phyloP scores from a whole-genome alignment of 2,329 filamentous ascomycete genomes.

The Sphaerostilbella broomeana region DNA sequence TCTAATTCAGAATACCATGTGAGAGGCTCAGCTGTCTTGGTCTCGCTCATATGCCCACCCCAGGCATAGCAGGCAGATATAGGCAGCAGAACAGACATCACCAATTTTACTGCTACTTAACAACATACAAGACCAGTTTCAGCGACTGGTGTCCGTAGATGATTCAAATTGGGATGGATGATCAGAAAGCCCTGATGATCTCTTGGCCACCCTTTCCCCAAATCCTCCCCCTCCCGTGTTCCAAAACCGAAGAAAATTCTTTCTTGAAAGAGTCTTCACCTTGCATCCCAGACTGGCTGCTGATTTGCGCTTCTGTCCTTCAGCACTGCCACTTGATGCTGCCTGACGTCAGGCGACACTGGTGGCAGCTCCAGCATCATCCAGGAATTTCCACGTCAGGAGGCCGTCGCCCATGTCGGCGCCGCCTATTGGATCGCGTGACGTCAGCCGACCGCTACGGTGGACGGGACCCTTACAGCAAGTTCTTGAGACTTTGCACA shows the following conservation, averaged over 20 bases:
- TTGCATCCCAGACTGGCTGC: background rate
- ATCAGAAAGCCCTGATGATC: too few relatives aligned
- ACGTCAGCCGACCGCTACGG: slow-evolving; percentile 9
- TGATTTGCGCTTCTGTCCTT: background rate
- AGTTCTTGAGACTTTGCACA: background rate
- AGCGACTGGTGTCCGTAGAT: too few relatives aligned
- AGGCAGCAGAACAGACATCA: too few relatives aligned
- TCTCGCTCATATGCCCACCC: too few relatives aligned
- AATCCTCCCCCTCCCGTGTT: background rate
- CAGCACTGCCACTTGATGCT: slow-evolving; percentile 31
- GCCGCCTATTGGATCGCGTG: slow-evolving; percentile 6
- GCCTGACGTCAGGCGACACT: slow-evolving; percentile 12
- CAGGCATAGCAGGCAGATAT: too few relatives aligned
- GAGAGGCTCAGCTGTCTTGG: too few relatives aligned
- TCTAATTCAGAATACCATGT: too few relatives aligned
- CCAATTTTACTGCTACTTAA: too few relatives aligned
- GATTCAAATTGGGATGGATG: too few relatives aligned
- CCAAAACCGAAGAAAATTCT: background rate
- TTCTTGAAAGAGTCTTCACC: background rate
- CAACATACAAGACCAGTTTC: too few relatives aligned
- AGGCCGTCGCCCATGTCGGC: background rate
- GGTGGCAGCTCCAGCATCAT: background rate
- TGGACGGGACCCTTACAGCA: background rate
- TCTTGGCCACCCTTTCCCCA: background rate
- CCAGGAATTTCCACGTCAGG: background rate